Evolutionary conservation across 352 stramenopile genomes (phyloP).

Genomic region (Peronospora tabacina): DNA sequence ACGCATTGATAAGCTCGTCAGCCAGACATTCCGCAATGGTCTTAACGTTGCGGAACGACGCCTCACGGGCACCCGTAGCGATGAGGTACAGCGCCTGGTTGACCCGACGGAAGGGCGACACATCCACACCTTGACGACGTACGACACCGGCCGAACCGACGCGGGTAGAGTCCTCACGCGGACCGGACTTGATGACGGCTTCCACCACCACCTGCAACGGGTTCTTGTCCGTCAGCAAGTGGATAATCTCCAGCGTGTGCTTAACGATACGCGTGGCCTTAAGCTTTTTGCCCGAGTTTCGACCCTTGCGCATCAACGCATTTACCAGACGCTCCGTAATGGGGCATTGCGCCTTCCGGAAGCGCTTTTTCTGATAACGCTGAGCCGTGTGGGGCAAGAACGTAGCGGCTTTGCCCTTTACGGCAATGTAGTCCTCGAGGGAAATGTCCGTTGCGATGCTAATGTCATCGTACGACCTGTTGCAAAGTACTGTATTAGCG

Average conservation of each 20-base stretch:
- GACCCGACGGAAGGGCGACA: slow-evolving; percentile 98
- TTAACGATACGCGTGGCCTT: slow-evolving; percentile 98
- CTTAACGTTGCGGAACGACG: slow-evolving; percentile 99
- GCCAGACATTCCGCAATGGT: slow-evolving; percentile 99
- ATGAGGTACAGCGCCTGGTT: slow-evolving; percentile 99
- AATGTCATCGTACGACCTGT: slow-evolving; percentile 97
- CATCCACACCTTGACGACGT: slow-evolving; percentile 98
- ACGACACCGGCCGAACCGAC: slow-evolving; percentile 99
- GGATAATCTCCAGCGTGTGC: slow-evolving; percentile 99
- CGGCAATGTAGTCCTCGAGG: slow-evolving; percentile 98
- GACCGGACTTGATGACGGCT: slow-evolving; percentile 91
- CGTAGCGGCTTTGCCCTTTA: slow-evolving; percentile 96
- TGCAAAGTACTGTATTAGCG: slow-evolving; percentile 18
- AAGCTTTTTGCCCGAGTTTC: slow-evolving; percentile 99
- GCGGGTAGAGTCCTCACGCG: slow-evolving; percentile 98
- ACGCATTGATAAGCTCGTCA: slow-evolving; percentile 99
- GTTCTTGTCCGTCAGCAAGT: slow-evolving; percentile 99
- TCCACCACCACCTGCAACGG: slow-evolving; percentile 95
- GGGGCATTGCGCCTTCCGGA: slow-evolving; percentile 99
- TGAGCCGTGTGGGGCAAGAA: slow-evolving; percentile 99
- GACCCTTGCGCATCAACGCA: slow-evolving; percentile 97
- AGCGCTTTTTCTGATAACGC: slow-evolving; percentile 99
- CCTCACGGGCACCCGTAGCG: slow-evolving; percentile 94
- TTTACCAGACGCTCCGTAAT: slow-evolving; percentile 98
- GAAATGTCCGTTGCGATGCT: slow-evolving; percentile 96